Evolutionary conservation across 495 filamentous ascomycete genomes (phyloP), one percentile per base, ranked within the genome.

Genomic region (Mytilinidion resinicola): DNA sequence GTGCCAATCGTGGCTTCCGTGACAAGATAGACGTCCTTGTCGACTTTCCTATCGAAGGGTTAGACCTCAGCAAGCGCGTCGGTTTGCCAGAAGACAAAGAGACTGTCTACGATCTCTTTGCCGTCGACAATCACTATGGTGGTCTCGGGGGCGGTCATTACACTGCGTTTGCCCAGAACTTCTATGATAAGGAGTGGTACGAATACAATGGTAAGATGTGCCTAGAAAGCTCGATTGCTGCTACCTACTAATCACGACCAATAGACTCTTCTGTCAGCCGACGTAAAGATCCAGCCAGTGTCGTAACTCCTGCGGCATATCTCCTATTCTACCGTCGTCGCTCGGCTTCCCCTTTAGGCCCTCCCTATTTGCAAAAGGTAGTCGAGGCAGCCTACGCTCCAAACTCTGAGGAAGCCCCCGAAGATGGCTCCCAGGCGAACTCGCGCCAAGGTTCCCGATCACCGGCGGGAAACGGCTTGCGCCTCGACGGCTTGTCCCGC

Each of bases 251-350:
- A 55, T 65, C 37, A n/a, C 12, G 51, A 65, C 38, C 3, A 25
- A 25, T 69, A 96, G 92, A 96, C 85, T 51, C 78, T 72, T 48
- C 36, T 12, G 88, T 90, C 19, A 76, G 74, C 51, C 73, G 77
- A 59, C 67, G 73, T 6, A 74, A 75, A 9, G 73, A 85, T 63
- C 76, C 83, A 0, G 64, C 77, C 43, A 71, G 67, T 38, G 79
- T 88, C 8, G 80, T 88, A 37, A 85, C 83, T 2, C 62, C 82
- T 5, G 82, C 85, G 20, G 95, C 93, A 0, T 98, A 98, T 70
- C 84, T 98, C 9, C 77, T 98, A 37, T 98, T 98, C 78, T 98
- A 97, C 73, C 87, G 93, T 33, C 90, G 95, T 53, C 87, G 88
- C 57, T 88, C 89, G 9, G 73, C 79, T 5, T 74, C 67, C 21